Base-by-base conservation (phyloP, 805 yeast genomes). In the Ogataea pini region DNA sequence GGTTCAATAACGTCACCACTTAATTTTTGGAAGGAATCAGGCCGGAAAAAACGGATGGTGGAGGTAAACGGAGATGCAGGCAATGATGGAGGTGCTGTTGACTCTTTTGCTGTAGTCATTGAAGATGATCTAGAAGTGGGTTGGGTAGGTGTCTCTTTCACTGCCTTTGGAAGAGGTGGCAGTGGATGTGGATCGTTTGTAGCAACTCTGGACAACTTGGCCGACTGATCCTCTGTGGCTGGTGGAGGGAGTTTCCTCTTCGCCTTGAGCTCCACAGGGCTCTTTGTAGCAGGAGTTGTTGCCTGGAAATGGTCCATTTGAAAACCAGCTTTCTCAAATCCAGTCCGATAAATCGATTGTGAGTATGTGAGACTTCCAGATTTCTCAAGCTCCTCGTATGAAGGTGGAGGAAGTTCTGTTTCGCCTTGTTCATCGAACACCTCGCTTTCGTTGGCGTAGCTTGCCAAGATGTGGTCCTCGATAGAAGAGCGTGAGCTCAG, bases 321-420 rank as follows among this genome's bases (percentile, higher is more conserved):
- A 32, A 62, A 59, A 2, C 71, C 71, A 1, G 70, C 70, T 49
- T 67, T 67, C 49, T 67, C 71, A 48, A 66, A 66, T 7, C 69
- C 69, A 2, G 70, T 62, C 24, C 70, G 52, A 48, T 67, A 67
- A 44, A 67, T 67, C 4, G 71, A 66, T 46, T 57, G 52, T 7
- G 69, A 59, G 39, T 66, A 66, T 4, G 67, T 63, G 37, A 66
- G 48, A 13, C 57, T 54, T n/a, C 70, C 70, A 0, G 68, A 60
- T 33, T 64, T 60, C 44, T 65, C 71, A 7, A 66, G 40, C 42
- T 66, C 70, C 47, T 64, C 68, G 42, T 63, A 64, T 1, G 67
- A 63, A 5, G 68, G 69, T n/a, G 42, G 42, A 2, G 69, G 68
- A 3, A 63, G 65, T 27, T 57, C 61, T 7, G 49, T 58, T 8